These are phyloP conservation scores for Blastobotrys petasosporus DNA, from an alignment of 1,139 yeast genomes.

Conservation along the genomic window DNA sequence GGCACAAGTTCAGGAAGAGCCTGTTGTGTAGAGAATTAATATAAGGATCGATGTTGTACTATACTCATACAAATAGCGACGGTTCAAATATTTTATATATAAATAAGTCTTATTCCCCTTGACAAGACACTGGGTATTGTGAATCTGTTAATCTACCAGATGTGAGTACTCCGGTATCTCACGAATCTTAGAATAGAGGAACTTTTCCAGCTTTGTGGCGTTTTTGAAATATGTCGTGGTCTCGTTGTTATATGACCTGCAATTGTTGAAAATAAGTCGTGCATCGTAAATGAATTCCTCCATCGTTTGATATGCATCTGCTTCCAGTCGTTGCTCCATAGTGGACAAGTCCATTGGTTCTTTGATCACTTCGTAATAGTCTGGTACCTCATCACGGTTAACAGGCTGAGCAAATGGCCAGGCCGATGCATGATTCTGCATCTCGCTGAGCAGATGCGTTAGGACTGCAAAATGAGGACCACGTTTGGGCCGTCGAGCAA, in stretches of 20 bases:
- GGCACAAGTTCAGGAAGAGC: constrained; percentile 57
- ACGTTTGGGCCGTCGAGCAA: constrained; percentile 91
- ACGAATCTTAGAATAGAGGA: constrained; percentile 69
- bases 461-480: constrained; percentile 93
- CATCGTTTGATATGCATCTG: constrained; percentile 83
- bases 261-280: constrained; percentile 78
- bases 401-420: constrained; percentile 98
- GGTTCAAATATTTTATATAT: no score
- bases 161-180: constrained; percentile 73
- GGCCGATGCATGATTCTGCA: constrained; percentile 94
- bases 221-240: constrained; percentile 38
- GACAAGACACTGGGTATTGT: not conserved
- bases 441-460: constrained; percentile 79
- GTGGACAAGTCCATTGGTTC: constrained; percentile 99
- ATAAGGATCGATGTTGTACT: not conserved
- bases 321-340: constrained; percentile 90
- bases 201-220: constrained; percentile 88
- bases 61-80: no score
- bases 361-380: constrained; percentile 90
- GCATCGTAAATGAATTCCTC: constrained; percentile 91
- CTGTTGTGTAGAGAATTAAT: constrained; percentile 9
- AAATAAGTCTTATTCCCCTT: no score
- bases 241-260: constrained; percentile 39
- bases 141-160: constrained; percentile 41
- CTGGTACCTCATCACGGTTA: constrained; percentile 89